Evolutionary conservation across 1,284 basidiomycete species (phyloP), one percentile per base, ranked within the genome.

Genomic region (Coriolopsis trogii): DNA sequence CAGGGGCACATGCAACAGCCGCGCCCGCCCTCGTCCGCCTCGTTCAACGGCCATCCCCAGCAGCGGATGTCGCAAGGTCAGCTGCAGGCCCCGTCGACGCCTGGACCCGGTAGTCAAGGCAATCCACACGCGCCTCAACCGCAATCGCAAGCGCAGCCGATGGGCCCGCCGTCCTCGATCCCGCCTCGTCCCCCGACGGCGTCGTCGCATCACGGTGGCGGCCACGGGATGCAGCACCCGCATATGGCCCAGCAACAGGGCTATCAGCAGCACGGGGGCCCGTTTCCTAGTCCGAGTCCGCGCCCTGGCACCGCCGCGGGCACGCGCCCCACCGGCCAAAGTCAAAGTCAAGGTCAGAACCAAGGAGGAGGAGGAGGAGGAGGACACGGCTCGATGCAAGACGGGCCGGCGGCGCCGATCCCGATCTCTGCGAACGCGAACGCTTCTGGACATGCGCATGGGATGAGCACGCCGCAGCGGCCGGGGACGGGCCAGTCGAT

Each of bases 151-250:
- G 24, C 26, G 31, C 46, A 39, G 18, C 49, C 55, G 51, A 62
- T 62, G 61, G 61, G 58, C 3, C 63, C 63, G 12, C 62, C 58
- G 9, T 53, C 59, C 13, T 61, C 61, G 2, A 59, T 62, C 39
- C 62, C 62, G 6, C 63, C 63, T 1, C 60, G 63, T 2, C 63
- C 63, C 28, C 54, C 61, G 1, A 61, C 63, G 1, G 53, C 61
- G 10, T 37, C 55, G 4, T 62, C 62, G 0, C 55, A 53, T 15
- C 57, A 52, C 41, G 56, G n/a, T n/a, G n/a, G n/a, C n/a, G n/a
- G 37, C 3, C 59, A 51, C 33, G 41, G 50, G 18, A 20, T n/a
- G 1, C 47, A 51, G 50, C 55, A 59, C 20, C 50, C 54, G 30
- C 53, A 56, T 15, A 45, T 53, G 49, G 46, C 44, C 26, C 51